Evolutionary conservation across 2,329 filamentous ascomycete species (phyloP).

Genomic region (Ophiostoma sp.): DNA sequence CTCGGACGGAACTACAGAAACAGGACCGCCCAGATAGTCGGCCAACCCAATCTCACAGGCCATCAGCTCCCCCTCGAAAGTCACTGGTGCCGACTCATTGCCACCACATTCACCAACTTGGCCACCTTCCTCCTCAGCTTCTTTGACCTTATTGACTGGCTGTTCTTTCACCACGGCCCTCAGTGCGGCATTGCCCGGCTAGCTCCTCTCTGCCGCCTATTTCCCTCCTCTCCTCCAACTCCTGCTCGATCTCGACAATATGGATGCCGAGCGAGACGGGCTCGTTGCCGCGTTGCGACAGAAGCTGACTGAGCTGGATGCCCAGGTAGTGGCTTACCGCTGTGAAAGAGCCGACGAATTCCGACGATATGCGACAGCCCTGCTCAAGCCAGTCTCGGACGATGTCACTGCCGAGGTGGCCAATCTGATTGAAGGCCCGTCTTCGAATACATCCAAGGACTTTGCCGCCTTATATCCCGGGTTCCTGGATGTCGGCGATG

Average conservation of each 20-base stretch:
- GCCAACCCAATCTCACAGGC: background rate
- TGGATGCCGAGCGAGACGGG: conserved; percentile 38
- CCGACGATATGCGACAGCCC: conserved; percentile 47
- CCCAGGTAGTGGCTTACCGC: conserved; percentile 52
- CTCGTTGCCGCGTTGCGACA: conserved; percentile 49
- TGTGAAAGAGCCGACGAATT: conserved; percentile 55
- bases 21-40: background rate
- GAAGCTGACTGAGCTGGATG: conserved; percentile 53
- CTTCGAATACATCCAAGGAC: conserved; percentile 35
- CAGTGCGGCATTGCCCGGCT: conserved; percentile 4
- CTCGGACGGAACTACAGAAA: background rate
- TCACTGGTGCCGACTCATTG: background rate
- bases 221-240: background rate
- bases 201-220: no score
- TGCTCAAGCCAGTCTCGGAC: conserved; percentile 45
- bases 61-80: background rate
- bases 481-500: conserved; percentile 32
- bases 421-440: conserved; percentile 42
- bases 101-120: background rate
- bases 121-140: background rate
- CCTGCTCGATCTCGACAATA: conserved; percentile 10
- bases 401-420: conserved; percentile 45
- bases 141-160: background rate
- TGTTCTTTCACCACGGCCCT: background rate
- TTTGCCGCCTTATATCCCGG: conserved; percentile 42